Conservation (phyloP, 139 green algal species). For the Chlamydomonas sp. region DNA sequence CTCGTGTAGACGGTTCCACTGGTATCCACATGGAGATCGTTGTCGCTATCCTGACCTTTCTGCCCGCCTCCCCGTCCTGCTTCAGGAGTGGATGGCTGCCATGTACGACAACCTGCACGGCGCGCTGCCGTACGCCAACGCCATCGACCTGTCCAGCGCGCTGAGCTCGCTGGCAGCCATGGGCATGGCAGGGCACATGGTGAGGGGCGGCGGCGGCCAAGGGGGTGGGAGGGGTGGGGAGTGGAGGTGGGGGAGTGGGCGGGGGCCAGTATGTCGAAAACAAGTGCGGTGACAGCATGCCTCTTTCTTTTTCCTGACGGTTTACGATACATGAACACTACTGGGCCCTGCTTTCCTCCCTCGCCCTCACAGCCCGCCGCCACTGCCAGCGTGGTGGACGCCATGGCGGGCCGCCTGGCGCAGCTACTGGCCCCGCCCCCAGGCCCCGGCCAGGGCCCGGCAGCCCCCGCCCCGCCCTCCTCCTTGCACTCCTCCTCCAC, state of each 20-base stretch:
- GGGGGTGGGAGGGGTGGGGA: no score
- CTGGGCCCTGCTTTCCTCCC: no score
- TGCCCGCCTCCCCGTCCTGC: neutral
- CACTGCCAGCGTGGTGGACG: no score
- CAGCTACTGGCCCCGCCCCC: no score
- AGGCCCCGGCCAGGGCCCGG: no score
- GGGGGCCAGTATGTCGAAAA: neutral
- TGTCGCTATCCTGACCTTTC: neutral
- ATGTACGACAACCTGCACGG: neutral
- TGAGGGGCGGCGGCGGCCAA: neutral
- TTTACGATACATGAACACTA: no score
- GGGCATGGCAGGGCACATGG: neutral
- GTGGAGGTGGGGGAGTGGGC: neutral
- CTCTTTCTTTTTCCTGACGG: no score
- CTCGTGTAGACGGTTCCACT: no score
- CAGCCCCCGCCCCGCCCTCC: no score
- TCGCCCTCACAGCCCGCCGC: no score
- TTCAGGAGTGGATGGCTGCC: conserved; percentile 28
- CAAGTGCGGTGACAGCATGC: neutral
- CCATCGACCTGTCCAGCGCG: conserved; percentile 17
- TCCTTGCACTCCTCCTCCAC: no score
- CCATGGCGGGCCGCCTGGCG: no score
- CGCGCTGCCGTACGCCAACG: neutral
- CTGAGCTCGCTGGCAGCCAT: conserved; percentile 20
- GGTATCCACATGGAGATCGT: neutral